These are phyloP conservation scores for Sclerotinia trifoliorum DNA, from an alignment of 2,329 filamentous ascomycete species.

Conservation along the genomic window DNA sequence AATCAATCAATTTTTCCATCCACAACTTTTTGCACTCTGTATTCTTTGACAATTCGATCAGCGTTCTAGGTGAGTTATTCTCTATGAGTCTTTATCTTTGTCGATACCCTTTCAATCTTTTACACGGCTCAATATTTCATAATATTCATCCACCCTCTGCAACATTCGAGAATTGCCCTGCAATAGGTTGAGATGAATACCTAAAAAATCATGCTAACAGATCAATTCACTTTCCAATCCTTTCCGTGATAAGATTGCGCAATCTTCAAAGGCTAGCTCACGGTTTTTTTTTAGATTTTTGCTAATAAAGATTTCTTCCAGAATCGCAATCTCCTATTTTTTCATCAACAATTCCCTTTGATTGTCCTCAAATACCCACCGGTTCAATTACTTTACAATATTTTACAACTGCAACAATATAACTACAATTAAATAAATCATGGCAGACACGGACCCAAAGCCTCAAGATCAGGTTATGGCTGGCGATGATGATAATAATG, in stretches of 20 bases:
- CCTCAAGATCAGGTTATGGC: slow-evolving; percentile 35
- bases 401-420: neutral
- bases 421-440: slow-evolving; percentile 17
- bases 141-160: neutral
- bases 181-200: neutral
- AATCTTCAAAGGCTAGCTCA: neutral
- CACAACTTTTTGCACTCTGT: neutral
- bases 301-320: slow-evolving; percentile 18
- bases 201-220: neutral
- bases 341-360: slow-evolving; percentile 1
- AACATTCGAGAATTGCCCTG: neutral
- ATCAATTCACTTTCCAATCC: slow-evolving; percentile 13
- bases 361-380: neutral
- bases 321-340: slow-evolving; percentile 2
- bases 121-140: neutral
- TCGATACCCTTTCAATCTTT: neutral
- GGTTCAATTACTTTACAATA: neutral
- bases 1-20: neutral
- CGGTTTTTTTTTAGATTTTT: neutral
- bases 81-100: neutral
- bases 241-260: neutral
- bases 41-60: neutral
- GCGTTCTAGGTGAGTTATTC: neutral
- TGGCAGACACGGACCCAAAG: slow-evolving; percentile 37
- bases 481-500: slow-evolving; percentile 38